These are phyloP conservation scores for Trypanosoma grayi DNA, from an alignment of 208 protist species.

Conservation along the genomic window DNA sequence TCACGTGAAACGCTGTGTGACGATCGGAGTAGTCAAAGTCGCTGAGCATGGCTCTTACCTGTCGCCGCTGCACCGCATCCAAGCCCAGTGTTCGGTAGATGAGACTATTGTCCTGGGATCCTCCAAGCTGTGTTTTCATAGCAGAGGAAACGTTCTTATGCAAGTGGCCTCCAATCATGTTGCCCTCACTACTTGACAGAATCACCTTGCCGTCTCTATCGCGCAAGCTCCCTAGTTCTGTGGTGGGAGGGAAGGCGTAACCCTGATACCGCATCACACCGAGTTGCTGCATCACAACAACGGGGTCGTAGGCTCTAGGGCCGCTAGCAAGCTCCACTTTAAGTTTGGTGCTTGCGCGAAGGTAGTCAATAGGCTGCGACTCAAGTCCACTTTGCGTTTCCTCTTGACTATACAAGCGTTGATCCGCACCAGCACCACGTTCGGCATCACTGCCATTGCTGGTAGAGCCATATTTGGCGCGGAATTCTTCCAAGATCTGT, in stretches of 20 bases:
- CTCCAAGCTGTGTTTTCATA: conserved; percentile 24
- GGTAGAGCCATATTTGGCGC: conserved; percentile 51
- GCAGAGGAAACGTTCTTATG: conserved; percentile 2
- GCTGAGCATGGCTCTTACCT: conserved; percentile 84
- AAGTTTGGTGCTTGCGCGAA: conserved; percentile 55
- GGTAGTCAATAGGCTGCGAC: conserved; percentile 76
- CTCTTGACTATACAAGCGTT: conserved; percentile 43
- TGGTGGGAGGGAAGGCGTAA: conserved; percentile 82
- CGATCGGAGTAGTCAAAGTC: conserved; percentile 83
- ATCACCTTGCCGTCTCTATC: conserved; percentile 26
- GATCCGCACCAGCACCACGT: background rate
- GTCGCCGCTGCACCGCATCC: conserved; percentile 75
- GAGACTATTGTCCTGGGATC: conserved; percentile 56
- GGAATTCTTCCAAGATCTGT: conserved; percentile 61
- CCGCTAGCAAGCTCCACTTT: conserved; percentile 58
- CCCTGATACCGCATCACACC: conserved; percentile 80
- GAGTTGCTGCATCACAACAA: conserved; percentile 78
- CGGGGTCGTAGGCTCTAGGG: conserved; percentile 69
- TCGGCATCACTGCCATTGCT: background rate
- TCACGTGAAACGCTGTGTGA: conserved; percentile 80
- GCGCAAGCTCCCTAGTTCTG: conserved; percentile 71
- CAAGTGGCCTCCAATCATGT: background rate
- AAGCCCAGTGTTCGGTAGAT: conserved; percentile 64
- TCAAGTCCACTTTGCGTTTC: conserved; percentile 63
- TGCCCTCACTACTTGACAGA: background rate